Evolutionary conservation across 768 basidiomycete genomes (phyloP), one percentile per base, ranked within the genome.

Genomic region (Tremella mesenterica): DNA sequence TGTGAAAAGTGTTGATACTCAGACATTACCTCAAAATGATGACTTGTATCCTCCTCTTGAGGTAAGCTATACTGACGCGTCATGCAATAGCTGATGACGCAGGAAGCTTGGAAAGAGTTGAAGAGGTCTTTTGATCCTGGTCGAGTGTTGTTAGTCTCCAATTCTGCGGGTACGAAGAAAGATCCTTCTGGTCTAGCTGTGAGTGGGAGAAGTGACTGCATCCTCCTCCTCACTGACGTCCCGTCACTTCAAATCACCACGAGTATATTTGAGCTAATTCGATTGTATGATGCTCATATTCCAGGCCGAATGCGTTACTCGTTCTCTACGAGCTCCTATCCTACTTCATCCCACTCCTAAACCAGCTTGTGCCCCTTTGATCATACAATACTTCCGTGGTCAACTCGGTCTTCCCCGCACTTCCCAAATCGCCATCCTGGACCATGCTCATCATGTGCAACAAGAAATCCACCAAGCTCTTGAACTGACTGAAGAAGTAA

Each of bases 101-200:
- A 61, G 59, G 44, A 18, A 21, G 59, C 86, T 6, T 96, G 91
- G 91, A 69, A 76, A 26, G 79, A 82, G 60, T 85, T 89, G 48
- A 75, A 81, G 39, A 72, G 78, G 38, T 78, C 80, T 0, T 96
- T 97, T 62, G 87, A 86, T 0, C 78, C 82, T 23, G 79, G 79
- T 0, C 85, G 88, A 55, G 81, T 99, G 4, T 76, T 99, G 56
- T 81, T 97, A 43, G 92, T 97, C 29, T 89, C 87, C 72, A 99
- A 99, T 69, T 91, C 92, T 18, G 89, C 89, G 0, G 92, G 93
- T 1, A 86, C 88, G 23, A 50, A 56, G 44, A 79, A 76, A 52
- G 78, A 83, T 52, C 88, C 83, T 0, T 85, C 84, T 18, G 82
- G 82, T 13, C 80, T 96, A 41, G 86, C 91, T 74, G 92, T 88